Evolutionary conservation across 2,329 filamentous ascomycete genomes (phyloP).

Genomic region (Colletotrichum acutatum): DNA sequence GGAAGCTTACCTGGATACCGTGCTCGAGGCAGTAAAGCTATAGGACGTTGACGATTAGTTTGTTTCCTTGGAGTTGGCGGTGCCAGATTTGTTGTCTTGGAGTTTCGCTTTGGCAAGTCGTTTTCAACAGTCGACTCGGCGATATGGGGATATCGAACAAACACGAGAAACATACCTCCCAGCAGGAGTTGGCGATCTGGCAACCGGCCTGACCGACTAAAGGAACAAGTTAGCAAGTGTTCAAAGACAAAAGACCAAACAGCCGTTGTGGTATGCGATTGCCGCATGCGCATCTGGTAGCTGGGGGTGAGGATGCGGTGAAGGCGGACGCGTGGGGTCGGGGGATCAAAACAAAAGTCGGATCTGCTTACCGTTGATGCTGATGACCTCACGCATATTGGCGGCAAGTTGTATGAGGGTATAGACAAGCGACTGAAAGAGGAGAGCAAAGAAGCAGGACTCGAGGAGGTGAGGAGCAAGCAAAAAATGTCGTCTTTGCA

Average conservation of each 20-base stretch:
- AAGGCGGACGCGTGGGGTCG: conserved; percentile 52
- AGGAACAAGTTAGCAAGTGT: conserved; percentile 60
- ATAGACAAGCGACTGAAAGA: conserved; percentile 39
- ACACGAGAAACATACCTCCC: conserved; percentile 83
- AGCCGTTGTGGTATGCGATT: conserved; percentile 37
- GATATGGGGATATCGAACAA: background rate
- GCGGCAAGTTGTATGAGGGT: conserved; percentile 41
- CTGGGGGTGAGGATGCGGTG: conserved; percentile 54
- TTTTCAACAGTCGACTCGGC: conserved; percentile 1
- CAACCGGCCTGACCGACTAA: conserved; percentile 99
- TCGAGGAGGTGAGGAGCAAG: conserved; percentile 21
- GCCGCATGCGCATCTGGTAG: conserved; percentile 20
- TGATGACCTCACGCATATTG: conserved; percentile 99
- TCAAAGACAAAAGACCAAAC: conserved; percentile 22
- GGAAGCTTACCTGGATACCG: conserved; percentile 87
- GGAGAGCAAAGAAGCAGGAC: conserved; percentile 24
- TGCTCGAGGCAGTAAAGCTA: conserved; percentile 99
- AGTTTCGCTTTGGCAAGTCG: background rate
- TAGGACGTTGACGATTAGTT: conserved; percentile 23
- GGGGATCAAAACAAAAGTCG: conserved; percentile 42
- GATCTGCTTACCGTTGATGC: conserved; percentile 87
- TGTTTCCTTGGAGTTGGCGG: background rate
- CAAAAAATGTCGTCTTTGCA: conserved; percentile 31
- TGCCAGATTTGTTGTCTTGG: background rate
- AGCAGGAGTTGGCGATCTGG: conserved; percentile 99